Evolutionary conservation across 192 early-diverging fungal species (phyloP).

Genomic region (Podila minutissima): DNA sequence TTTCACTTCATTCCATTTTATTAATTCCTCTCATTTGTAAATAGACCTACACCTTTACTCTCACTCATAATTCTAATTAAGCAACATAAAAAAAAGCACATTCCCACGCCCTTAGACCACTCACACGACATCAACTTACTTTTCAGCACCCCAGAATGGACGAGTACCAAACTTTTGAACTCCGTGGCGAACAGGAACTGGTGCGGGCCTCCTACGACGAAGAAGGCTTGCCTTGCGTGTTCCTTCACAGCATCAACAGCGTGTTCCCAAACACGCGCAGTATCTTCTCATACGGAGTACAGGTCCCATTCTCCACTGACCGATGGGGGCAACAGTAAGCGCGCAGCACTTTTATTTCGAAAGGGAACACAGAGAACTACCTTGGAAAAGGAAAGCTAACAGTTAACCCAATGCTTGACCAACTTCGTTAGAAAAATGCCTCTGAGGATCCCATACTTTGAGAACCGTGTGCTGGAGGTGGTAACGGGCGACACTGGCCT

Average conservation of each 20-base stretch:
- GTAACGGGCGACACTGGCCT: constrained; percentile 22
- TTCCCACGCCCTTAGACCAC: too few species aligned
- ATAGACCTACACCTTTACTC: not conserved
- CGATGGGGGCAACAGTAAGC: constrained; percentile 17
- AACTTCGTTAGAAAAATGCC: constrained; percentile 26
- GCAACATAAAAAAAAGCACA: too few species aligned
- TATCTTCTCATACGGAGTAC: constrained; percentile 31
- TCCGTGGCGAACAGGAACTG: constrained; percentile 29
- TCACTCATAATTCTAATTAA: too few species aligned
- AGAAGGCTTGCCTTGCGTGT: constrained; percentile 36
- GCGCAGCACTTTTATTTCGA: too few species aligned
- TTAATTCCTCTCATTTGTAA: not conserved
- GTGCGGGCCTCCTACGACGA: constrained; percentile 28
- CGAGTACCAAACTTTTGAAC: constrained; percentile 37
- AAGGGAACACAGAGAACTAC: too few species aligned
- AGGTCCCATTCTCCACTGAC: constrained; percentile 18
- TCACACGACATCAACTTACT: not conserved
- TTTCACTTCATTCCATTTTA: not conserved
- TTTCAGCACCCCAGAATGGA: not conserved
- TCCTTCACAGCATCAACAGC: constrained; percentile 12
- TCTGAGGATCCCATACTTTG: constrained; percentile 34
- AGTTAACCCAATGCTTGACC: too few species aligned
- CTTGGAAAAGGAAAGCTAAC: too few species aligned
- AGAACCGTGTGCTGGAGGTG: constrained; percentile 35
- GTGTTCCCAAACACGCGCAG: constrained; percentile 28